Evolutionary conservation across 2,329 filamentous ascomycete species (phyloP), one percentile per base, ranked within the genome.

Genomic region (Nigrospora sphaerica): DNA sequence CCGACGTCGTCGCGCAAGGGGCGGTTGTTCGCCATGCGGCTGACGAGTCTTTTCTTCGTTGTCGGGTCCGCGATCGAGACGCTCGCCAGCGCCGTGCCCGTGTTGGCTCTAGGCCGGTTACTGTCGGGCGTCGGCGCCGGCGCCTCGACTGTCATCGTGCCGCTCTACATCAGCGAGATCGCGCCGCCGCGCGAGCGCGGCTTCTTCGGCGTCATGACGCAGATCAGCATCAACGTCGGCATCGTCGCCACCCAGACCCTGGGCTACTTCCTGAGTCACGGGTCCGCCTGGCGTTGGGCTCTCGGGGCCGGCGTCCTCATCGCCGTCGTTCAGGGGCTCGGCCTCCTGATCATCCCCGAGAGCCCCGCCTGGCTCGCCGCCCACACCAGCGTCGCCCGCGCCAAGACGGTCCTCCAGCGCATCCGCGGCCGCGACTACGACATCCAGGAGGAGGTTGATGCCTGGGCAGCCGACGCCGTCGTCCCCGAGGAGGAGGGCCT

Each of bases 161-260:
- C 93, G 0, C 80, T 98, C 17, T 98, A 95, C 71, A 89, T 98
- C 55, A 91, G 89, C 39, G 93, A 98, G 66, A 79, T 96, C 23
- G 85, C 91, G 0, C 93, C 92, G 4, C 81, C 81, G 0, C 70
- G 74, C 14, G 78, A 85, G 53, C 80, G 83, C 46, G 91, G 90
- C 6, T 81, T 95, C 52, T 97, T 95, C 60, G 81, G 81, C 12
- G 75, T 80, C 46, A 85, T 95, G 66, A 97, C 93, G 0, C 92
- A 98, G 63, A 83, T 97, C 59, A 91, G 90, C 66, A 91, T 91
- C 71, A 97, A 97, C 59, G 71, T 91, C 19, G 93, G 93, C 46
- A 96, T 98, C 45, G 68, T 98, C 38, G 69, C 81, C 23, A 85
- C 91, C 0, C 93, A 97, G 65, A 75, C 84, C 0, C 70, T 97